Evolutionary conservation across 371 early-diverging fungal genomes (phyloP).

Genomic region (Apophysomyces variabilis): DNA sequence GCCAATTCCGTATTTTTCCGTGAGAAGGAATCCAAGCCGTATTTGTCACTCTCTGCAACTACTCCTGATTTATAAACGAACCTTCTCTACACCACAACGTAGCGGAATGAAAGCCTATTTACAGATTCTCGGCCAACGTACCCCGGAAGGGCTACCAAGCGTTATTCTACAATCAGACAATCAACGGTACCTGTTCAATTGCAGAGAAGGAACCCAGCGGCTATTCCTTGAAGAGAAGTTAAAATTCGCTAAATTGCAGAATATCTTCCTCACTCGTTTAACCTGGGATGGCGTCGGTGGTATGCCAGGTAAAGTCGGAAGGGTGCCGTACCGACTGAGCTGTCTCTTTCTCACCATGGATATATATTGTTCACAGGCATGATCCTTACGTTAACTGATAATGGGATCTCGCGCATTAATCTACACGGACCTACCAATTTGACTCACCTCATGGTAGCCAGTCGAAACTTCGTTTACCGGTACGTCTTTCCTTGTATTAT

Average conservation of each 20-base stretch:
- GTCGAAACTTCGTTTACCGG: slow-evolving; percentile 81
- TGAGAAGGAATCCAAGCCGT: neutral
- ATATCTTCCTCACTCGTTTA: slow-evolving; percentile 80
- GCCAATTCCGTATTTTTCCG: neutral
- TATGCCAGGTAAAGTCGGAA: slow-evolving; percentile 69
- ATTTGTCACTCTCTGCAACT: neutral
- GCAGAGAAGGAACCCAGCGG: slow-evolving; percentile 93
- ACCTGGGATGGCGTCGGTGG: slow-evolving; percentile 90
- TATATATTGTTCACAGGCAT: slow-evolving; percentile 62
- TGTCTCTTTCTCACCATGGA: neutral
- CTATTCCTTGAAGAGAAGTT: slow-evolving; percentile 78
- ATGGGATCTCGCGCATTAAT: slow-evolving; percentile 62
- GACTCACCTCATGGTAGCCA: slow-evolving; percentile 81
- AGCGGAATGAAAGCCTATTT: slow-evolving; percentile 78
- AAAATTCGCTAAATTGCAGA: slow-evolving; percentile 67
- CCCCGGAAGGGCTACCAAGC: slow-evolving; percentile 73
- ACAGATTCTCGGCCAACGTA: slow-evolving; percentile 77
- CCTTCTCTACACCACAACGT: slow-evolving; percentile 13
- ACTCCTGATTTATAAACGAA: neutral
- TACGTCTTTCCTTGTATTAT: slow-evolving; percentile 18
- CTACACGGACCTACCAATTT: slow-evolving; percentile 81
- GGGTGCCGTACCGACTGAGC: neutral
- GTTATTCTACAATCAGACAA: slow-evolving; percentile 80
- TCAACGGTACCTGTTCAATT: slow-evolving; percentile 92
- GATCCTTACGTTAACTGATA: slow-evolving; percentile 88